Evolutionary conservation across 78 protist species (phyloP).

Genomic region (Dictyostelium brefeldianum): DNA sequence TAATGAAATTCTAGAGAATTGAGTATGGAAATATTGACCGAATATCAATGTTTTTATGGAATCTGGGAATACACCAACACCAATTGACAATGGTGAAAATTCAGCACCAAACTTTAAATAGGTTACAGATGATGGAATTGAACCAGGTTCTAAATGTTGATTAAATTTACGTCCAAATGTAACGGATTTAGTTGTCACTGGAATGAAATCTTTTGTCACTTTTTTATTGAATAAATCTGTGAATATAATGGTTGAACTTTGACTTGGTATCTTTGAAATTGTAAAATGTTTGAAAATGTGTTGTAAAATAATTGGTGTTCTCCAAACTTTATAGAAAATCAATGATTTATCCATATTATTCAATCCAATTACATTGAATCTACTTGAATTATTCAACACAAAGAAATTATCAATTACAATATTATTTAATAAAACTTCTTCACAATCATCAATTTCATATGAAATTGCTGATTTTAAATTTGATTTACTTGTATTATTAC

Average conservation of each 20-base stretch:
- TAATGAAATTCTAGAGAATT: not conserved
- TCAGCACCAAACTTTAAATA: slow-evolving; percentile 13
- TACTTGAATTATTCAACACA: not conserved
- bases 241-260: not conserved
- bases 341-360: not conserved
- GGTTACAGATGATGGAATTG: not conserved
- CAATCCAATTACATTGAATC: not conserved
- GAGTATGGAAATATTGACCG: slow-evolving; percentile 1
- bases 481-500: not conserved
- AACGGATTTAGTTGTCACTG: not conserved
- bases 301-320: not conserved
- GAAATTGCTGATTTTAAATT: not conserved
- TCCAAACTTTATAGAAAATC: slow-evolving; percentile 11
- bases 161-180: slow-evolving; percentile 42
- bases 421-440: slow-evolving; percentile 17
- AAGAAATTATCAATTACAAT: slow-evolving; percentile 6
- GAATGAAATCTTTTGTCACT: not conserved
- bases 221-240: slow-evolving; percentile 14
- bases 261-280: not conserved
- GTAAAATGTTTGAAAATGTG: not conserved
- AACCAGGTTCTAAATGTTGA: not conserved
- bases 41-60: not conserved
- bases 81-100: not conserved
- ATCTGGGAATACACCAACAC: not conserved
- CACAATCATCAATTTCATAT: not conserved